phyloP scores from a whole-genome alignment of 2,329 filamentous ascomycete species.

The Hypoxylon sp. region DNA sequence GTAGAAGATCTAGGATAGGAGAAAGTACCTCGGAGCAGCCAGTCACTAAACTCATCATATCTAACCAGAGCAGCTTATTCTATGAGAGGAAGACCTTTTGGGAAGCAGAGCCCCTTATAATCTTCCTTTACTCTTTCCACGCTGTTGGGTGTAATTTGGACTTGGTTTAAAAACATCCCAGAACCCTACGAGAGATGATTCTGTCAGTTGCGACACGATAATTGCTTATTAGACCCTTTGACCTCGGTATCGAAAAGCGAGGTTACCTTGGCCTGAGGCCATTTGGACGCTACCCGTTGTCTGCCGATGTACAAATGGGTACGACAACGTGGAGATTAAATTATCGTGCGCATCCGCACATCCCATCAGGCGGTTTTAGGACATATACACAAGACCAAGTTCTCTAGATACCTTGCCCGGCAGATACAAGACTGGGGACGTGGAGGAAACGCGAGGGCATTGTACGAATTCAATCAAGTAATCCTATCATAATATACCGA shows the following conservation, averaged over 20 bases:
- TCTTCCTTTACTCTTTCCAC: too few species aligned
- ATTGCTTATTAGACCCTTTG: neutral
- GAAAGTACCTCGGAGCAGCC: constrained; percentile 63
- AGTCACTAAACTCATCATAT: constrained; percentile 53
- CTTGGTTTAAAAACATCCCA: constrained; percentile 41
- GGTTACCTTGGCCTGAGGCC: too few species aligned
- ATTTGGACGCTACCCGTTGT: constrained; percentile 11
- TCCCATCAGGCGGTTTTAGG: neutral
- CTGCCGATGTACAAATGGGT: constrained; percentile 4
- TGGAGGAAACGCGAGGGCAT: neutral
- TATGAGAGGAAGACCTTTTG: constrained; percentile 44
- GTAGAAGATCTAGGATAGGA: constrained; percentile 60
- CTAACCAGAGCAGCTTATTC: constrained; percentile 57
- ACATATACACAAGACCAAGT: constrained; percentile 2
- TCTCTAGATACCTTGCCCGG: constrained; percentile 15
- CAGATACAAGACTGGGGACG: constrained; percentile 3
- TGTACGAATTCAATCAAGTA: constrained; percentile 16
- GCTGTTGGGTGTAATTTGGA: too few species aligned
- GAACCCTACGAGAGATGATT: constrained; percentile 58
- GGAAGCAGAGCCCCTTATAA: too few species aligned
- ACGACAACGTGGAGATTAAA: constrained; percentile 3
- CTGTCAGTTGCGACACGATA: constrained; percentile 26
- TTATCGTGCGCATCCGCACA: constrained; percentile 3
- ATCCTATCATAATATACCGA: constrained; percentile 1
- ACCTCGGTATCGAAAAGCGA: constrained; percentile 2